Evolutionary conservation across 768 basidiomycete genomes (phyloP).

Genomic region (Mycena kentingensis): DNA sequence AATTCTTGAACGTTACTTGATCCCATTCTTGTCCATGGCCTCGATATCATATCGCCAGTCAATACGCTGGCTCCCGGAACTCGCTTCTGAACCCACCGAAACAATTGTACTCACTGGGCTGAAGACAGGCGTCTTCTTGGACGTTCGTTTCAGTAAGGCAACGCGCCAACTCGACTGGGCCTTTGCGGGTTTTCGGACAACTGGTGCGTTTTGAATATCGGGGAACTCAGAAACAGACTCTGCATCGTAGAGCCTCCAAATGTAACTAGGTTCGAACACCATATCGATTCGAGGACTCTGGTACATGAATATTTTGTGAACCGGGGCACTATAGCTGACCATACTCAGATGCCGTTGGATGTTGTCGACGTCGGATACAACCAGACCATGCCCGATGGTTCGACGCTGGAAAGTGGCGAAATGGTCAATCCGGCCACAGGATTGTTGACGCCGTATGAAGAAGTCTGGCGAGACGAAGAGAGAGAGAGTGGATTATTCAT

Average conservation of each 20-base stretch:
- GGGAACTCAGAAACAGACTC: not conserved
- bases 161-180: constrained; percentile 38
- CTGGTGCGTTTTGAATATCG: not conserved
- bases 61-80: constrained; percentile 37
- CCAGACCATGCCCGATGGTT: constrained; percentile 30
- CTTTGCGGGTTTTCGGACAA: constrained; percentile 38
- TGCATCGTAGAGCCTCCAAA: constrained; percentile 14
- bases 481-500: constrained; percentile 8
- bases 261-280: constrained; percentile 31
- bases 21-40: too few relatives aligned
- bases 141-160: constrained; percentile 37
- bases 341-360: constrained; percentile 15
- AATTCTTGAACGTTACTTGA: too few relatives aligned
- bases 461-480: constrained; percentile 36
- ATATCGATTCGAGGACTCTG: constrained; percentile 36
- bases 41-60: constrained; percentile 26
- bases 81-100: constrained; percentile 36
- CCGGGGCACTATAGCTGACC: not conserved
- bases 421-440: constrained; percentile 38
- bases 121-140: constrained; percentile 35
- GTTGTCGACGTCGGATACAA: constrained; percentile 32
- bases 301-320: constrained; percentile 13
- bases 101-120: constrained; percentile 37
- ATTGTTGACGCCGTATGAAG: constrained; percentile 32
- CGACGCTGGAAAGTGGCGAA: constrained; percentile 33